phyloP scores from a whole-genome alignment of 306 rosid species.

The Morella rubra region DNA sequence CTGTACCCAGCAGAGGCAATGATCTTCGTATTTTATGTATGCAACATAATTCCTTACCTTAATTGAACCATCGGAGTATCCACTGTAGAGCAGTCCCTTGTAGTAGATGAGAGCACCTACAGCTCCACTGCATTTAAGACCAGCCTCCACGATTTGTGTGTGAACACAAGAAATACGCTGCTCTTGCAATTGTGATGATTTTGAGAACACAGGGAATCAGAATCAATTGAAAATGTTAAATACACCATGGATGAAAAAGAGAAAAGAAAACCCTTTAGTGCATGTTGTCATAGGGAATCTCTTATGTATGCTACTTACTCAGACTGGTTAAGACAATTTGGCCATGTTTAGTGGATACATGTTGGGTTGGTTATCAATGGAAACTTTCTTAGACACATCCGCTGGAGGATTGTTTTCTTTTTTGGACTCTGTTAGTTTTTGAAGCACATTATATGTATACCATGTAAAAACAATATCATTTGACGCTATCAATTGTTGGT shows the following conservation, averaged over 20 bases:
- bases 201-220: slow-evolving; percentile 18
- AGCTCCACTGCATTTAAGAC: slow-evolving; percentile 47
- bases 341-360: not conserved
- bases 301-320: not conserved
- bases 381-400: not conserved
- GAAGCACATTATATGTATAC: not conserved
- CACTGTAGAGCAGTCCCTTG: slow-evolving; percentile 73
- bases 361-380: not conserved
- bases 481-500: not conserved
- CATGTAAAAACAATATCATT: not conserved
- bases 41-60: slow-evolving; percentile 46
- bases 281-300: not conserved
- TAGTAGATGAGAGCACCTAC: slow-evolving; percentile 73
- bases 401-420: not conserved
- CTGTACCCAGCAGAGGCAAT: not conserved
- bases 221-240: not conserved
- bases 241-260: too few species aligned
- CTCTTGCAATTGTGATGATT: slow-evolving; percentile 44
- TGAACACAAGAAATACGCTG: slow-evolving; percentile 90
- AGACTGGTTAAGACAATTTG: not conserved
- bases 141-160: slow-evolving; percentile 74
- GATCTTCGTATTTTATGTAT: slow-evolving; percentile 8
- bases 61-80: slow-evolving; percentile 77
- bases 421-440: not conserved
- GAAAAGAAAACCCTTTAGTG: not conserved